phyloP scores from a whole-genome alignment of 2,329 filamentous ascomycete genomes.

The Coniochaeta sp. region DNA sequence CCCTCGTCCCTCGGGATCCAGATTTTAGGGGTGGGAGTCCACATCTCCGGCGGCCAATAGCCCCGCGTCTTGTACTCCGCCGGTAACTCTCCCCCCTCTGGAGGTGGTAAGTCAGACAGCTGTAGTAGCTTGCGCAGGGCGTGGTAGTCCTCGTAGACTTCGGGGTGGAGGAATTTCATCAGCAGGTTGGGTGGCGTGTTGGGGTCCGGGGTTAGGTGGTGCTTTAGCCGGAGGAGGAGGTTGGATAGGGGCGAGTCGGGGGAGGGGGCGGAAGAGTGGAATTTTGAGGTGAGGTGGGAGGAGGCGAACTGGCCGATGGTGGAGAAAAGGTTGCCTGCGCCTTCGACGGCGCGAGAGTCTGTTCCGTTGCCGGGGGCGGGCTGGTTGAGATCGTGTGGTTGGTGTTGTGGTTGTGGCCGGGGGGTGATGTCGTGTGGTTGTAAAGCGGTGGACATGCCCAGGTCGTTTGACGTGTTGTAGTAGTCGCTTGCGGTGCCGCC shows the following conservation, averaged over 20 bases:
- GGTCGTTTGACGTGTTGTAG: constrained; percentile 19
- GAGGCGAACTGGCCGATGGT: constrained; percentile 16
- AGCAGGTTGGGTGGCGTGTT: constrained; percentile 39
- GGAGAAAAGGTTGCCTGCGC: constrained; percentile 15
- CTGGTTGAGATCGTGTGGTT: no score
- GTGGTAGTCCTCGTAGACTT: constrained; percentile 52
- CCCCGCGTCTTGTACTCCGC: constrained; percentile 47
- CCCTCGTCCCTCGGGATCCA: constrained; percentile 71
- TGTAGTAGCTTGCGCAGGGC: constrained; percentile 52
- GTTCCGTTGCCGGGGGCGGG: no score
- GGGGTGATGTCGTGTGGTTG: constrained; percentile 15
- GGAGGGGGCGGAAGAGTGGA: background rate
- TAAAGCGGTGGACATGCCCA: no score
- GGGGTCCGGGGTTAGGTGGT: constrained; percentile 21
- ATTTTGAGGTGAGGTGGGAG: constrained; percentile 15
- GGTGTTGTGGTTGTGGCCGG: background rate
- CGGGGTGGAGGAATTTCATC: constrained; percentile 49
- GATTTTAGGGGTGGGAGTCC: constrained; percentile 51
- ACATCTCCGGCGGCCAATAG: constrained; percentile 67
- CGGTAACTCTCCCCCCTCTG: constrained; percentile 10
- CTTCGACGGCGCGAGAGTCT: constrained; percentile 20
- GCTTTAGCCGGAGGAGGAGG: constrained; percentile 16
- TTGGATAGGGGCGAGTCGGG: constrained; percentile 8
- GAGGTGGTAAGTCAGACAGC: constrained; percentile 23
- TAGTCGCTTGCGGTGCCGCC: background rate